phyloP scores from a whole-genome alignment of 2,329 filamentous ascomycete genomes.

The Incumbomyces delicatus region DNA sequence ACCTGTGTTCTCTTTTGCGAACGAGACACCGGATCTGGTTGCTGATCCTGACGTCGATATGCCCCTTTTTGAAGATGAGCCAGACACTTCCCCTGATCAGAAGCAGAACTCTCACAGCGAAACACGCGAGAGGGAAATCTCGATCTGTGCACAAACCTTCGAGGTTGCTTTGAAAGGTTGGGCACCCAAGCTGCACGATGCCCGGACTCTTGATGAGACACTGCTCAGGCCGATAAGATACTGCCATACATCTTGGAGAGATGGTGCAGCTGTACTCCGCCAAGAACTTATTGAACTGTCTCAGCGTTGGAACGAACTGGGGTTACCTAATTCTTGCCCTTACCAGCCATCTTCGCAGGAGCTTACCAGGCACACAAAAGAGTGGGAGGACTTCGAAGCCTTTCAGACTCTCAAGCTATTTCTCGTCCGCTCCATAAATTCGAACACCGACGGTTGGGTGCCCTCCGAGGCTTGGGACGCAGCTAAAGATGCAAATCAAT shows the following conservation, averaged over 20 bases:
- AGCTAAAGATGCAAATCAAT: constrained; percentile 22
- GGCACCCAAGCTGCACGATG: constrained; percentile 21
- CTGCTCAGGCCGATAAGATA: constrained; percentile 27
- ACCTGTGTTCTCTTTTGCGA: constrained; percentile 21
- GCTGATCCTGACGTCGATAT: background rate
- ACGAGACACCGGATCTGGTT: constrained; percentile 4
- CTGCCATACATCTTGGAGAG: constrained; percentile 24
- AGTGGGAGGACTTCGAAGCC: background rate
- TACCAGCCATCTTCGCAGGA: background rate
- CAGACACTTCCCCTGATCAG: background rate
- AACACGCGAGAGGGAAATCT: constrained; percentile 24
- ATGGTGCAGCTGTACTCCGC: constrained; percentile 12
- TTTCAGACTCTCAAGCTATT: constrained; percentile 24
- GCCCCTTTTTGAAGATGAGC: background rate
- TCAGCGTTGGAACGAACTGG: background rate
- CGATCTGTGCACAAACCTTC: constrained; percentile 25
- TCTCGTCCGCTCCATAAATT: constrained; percentile 21
- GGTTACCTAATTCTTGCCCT: background rate
- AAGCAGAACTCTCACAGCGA: constrained; percentile 14
- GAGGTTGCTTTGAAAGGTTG: constrained; percentile 21
- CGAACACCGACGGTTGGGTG: constrained; percentile 27
- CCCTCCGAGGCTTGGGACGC: constrained; percentile 24
- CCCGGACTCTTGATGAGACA: constrained; percentile 21
- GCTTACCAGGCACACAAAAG: background rate
- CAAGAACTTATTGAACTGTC: background rate